These are phyloP conservation scores for Kokia cookei DNA, from an alignment of 441 rosid species.

Conservation along the genomic window DNA sequence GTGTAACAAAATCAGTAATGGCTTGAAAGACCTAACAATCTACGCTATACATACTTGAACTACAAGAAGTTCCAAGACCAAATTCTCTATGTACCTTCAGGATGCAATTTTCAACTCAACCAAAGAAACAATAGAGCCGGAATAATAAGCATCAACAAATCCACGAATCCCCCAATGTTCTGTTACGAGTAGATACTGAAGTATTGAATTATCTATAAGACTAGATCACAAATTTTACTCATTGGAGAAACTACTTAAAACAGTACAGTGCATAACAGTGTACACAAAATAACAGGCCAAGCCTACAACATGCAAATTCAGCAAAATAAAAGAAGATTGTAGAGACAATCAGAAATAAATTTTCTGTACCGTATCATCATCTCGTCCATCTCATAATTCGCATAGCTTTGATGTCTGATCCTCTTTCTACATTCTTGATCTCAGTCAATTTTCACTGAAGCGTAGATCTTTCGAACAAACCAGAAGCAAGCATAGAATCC, in stretches of 20 bases:
- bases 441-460: conserved; percentile 91
- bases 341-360: background rate
- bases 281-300: conserved; percentile 7
- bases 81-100: background rate
- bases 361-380: background rate
- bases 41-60: background rate
- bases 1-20: background rate
- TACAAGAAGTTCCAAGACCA: background rate
- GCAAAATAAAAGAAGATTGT: background rate
- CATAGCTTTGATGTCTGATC: background rate
- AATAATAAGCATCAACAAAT: background rate
- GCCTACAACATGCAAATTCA: background rate
- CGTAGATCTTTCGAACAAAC: conserved; percentile 88
- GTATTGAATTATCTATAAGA: background rate
- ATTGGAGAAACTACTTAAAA: background rate
- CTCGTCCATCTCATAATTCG: background rate
- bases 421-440: conserved; percentile 8
- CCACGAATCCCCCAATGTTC: background rate
- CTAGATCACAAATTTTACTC: background rate
- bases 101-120: background rate
- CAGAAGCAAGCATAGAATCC: conserved; percentile 96
- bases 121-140: background rate
- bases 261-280: background rate
- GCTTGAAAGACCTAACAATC: background rate
- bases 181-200: background rate